Evolutionary conservation across 2,329 filamentous ascomycete genomes (phyloP), one percentile per base, ranked within the genome.

Genomic region (Paramyrothecium roridum): DNA sequence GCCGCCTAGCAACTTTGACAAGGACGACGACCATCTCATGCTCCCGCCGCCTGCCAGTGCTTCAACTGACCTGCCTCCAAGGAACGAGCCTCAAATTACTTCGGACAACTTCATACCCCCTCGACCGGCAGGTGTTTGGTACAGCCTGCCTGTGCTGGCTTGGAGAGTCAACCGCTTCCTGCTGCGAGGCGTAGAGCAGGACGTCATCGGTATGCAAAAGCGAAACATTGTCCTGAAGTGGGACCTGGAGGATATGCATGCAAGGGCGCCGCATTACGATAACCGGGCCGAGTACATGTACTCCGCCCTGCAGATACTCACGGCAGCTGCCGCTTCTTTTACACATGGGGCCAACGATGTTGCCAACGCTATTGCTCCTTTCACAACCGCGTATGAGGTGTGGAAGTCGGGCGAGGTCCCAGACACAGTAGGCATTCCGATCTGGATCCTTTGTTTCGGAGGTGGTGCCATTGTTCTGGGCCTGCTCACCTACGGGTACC

Each of bases 401-500:
- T 84, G 78, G 75, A 63, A 65, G 6, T 72, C 69, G 1, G 80
- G 80, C 16, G 61, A 63, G 4, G 67, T 77, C 3, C 56, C 61
- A 12, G 65, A 64, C 12, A 62, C 70, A n/a, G 69, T 73, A 1
- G 65, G 68, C 10, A 75, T 79, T 17, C 80, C 79, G 1, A 60
- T 78, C 43, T 83, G 80, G 78, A 72, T 81, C 56, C 67, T 82
- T 13, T 74, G 75, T 51, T 73, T 79, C 30, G 77, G 79, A 17
- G 78, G 78, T 56, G 66, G 72, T 1, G 70, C 72, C 50, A 79
- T 84, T 23, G 78, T 79, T 48, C 64, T 84, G n/a, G 83, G 83
- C n/a, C 73, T 86, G 56, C 74, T 80, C 70, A 84, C 81, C 11
- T 86, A 84, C 61, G 83, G 84, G 8, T 86, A 85, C 67, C 83